These are phyloP conservation scores for Penicillium sp. DNA, from an alignment of 2,329 filamentous ascomycete genomes.

Conservation along the genomic window DNA sequence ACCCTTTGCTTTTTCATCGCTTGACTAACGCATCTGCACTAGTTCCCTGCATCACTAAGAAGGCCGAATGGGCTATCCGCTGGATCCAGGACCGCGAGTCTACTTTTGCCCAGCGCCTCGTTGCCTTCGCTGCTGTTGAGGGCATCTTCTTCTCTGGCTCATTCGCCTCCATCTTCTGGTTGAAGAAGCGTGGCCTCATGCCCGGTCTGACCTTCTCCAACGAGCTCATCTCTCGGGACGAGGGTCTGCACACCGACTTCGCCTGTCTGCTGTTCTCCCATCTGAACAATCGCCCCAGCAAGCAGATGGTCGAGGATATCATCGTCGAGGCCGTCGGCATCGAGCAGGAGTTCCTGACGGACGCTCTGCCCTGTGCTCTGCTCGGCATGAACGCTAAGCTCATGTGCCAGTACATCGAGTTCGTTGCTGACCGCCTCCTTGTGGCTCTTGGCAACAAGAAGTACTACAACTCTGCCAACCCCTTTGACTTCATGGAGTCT, in stretches of 20 bases:
- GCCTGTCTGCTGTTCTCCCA: constrained; percentile 98
- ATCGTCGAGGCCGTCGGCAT: constrained; percentile 92
- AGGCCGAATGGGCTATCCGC: constrained; percentile 93
- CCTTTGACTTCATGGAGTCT: constrained; percentile 99
- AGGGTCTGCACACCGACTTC: constrained; percentile 99
- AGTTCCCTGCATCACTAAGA: constrained; percentile 96
- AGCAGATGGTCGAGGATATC: constrained; percentile 76
- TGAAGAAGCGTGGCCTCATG: constrained; percentile 99
- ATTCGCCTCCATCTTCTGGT: constrained; percentile 99
- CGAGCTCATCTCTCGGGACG: constrained; percentile 98
- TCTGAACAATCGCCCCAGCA: constrained; percentile 83
- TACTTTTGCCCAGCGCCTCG: constrained; percentile 89
- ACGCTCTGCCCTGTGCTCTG: constrained; percentile 86
- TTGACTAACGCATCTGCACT: constrained; percentile 29
- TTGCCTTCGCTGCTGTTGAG: constrained; percentile 96
- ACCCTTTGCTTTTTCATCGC: background rate
- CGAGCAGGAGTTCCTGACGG: constrained; percentile 96
- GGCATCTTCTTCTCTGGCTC: constrained; percentile 99
- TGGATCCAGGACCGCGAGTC: constrained; percentile 95
- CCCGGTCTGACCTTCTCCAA: constrained; percentile 98
- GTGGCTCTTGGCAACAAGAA: constrained; percentile 92
- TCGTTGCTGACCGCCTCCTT: constrained; percentile 92
- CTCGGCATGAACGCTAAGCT: constrained; percentile 96
- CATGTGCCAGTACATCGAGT: constrained; percentile 99
- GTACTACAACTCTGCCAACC: constrained; percentile 87